phyloP scores from a whole-genome alignment of 768 basidiomycete species.

The Crepidotus variabilis region DNA sequence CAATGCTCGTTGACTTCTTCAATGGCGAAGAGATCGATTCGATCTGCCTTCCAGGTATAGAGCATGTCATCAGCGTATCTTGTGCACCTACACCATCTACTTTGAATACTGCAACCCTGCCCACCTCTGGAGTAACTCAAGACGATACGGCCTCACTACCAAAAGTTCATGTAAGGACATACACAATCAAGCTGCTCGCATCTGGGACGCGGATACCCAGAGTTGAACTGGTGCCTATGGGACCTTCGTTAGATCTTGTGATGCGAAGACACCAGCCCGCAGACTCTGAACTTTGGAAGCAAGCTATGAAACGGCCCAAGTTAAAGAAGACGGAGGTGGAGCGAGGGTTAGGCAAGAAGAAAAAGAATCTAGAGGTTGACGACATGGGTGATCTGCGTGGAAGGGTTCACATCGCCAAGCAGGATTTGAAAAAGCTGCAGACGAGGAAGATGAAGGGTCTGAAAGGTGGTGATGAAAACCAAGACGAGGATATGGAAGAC shows the following conservation, averaged over 20 bases:
- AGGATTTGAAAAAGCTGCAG: slow-evolving; percentile 85
- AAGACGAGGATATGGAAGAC: slow-evolving; percentile 9
- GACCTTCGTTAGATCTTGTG: slow-evolving; percentile 82
- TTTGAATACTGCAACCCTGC: slow-evolving; percentile 39
- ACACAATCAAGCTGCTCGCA: slow-evolving; percentile 67
- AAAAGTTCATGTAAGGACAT: slow-evolving; percentile 84
- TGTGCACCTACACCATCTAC: slow-evolving; percentile 60
- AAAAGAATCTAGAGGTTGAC: slow-evolving; percentile 94
- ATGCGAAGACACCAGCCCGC: slow-evolving; percentile 73
- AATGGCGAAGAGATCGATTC: slow-evolving; percentile 82
- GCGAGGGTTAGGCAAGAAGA: slow-evolving; percentile 85
- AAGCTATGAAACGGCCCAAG: slow-evolving; percentile 81
- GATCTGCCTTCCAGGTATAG: slow-evolving; percentile 79
- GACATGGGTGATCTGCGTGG: slow-evolving; percentile 97
- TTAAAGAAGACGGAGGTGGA: slow-evolving; percentile 85
- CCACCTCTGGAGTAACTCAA: slow-evolving; percentile 14
- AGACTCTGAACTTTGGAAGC: slow-evolving; percentile 76
- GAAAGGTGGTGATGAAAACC: slow-evolving; percentile 32
- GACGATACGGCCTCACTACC: slow-evolving; percentile 56
- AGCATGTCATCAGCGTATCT: slow-evolving; percentile 83
- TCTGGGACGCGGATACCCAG: slow-evolving; percentile 81
- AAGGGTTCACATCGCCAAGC: slow-evolving; percentile 82
- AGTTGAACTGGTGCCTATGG: slow-evolving; percentile 83
- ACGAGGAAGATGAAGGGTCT: slow-evolving; percentile 97
- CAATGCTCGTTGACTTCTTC: slow-evolving; percentile 86